A percentile compares a stretch with the other conserved stretches of the same genome.
Conservation (phyloP, 1,284 basidiomycete genomes). For the Austroboletus niveus region DNA sequence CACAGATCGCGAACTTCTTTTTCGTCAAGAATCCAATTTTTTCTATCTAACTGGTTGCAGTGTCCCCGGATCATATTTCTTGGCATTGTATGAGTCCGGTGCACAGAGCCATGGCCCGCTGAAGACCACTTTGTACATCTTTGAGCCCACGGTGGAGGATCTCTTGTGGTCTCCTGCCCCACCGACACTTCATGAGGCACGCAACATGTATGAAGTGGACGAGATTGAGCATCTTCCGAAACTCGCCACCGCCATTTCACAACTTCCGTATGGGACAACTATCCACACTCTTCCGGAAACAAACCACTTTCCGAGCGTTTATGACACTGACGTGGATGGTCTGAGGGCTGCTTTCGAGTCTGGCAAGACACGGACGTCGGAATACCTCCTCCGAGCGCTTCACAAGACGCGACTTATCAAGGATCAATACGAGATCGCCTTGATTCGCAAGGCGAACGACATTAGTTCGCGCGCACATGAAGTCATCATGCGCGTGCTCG, state of each 20-base stretch:
- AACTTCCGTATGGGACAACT: slow-evolving; percentile 55
- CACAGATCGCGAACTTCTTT: slow-evolving; percentile 83
- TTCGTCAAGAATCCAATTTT: slow-evolving; percentile 85
- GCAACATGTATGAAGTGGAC: slow-evolving; percentile 56
- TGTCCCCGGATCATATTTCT: slow-evolving; percentile 66
- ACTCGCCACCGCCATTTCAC: slow-evolving; percentile 51
- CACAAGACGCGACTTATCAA: slow-evolving; percentile 79
- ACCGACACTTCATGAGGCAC: slow-evolving; percentile 62
- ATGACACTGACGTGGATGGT: slow-evolving; percentile 17
- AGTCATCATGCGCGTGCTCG: slow-evolving; percentile 86
- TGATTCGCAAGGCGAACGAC: slow-evolving; percentile 75
- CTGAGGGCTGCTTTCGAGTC: slow-evolving; percentile 40
- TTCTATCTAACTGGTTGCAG: slow-evolving; percentile 81
- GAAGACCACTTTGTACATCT: slow-evolving; percentile 70
- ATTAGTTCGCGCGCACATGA: slow-evolving; percentile 89
- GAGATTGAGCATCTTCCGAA: slow-evolving; percentile 48
- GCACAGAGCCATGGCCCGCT: slow-evolving; percentile 2
- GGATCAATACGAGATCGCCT: slow-evolving; percentile 67
- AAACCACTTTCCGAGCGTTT: slow-evolving; percentile 53
- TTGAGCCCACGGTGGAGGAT: slow-evolving; percentile 67
- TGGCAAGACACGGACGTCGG: slow-evolving; percentile 29
- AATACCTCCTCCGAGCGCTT: slow-evolving; percentile 70
- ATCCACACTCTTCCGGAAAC: slow-evolving; percentile 63
- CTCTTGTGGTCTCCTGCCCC: slow-evolving; percentile 88
- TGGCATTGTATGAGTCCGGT: slow-evolving; percentile 55